A percentile compares a stretch with the other conserved stretches of the same genome.
Conservation (phyloP, 441 rosid genomes). For the Arabidopsis lyrata region DNA sequence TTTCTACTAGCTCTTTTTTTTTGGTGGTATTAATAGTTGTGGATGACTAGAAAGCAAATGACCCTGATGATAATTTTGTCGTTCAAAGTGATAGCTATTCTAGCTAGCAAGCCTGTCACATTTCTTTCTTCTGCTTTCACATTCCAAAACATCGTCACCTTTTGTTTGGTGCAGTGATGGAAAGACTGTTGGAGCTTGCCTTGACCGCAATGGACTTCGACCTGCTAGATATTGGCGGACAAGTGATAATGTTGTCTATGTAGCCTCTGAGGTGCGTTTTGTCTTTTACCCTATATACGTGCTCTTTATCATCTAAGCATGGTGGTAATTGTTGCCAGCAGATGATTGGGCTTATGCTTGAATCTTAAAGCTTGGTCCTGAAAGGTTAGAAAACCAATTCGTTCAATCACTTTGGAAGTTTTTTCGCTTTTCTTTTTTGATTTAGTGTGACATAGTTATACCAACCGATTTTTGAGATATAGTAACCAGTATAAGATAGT, state of each 20-base stretch:
- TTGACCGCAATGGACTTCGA: constrained; percentile 99
- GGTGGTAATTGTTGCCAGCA: constrained; percentile 38
- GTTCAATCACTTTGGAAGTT: constrained; percentile 20
- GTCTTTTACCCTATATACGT: constrained; percentile 41
- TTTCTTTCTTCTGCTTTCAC: constrained; percentile 42
- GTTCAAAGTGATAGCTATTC: constrained; percentile 19
- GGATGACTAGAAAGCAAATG: constrained; percentile 28
- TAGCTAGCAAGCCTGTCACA: constrained; percentile 40
- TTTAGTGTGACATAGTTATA: constrained; percentile 15
- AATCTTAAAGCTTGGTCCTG: constrained; percentile 40
- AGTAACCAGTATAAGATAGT: constrained; percentile 17
- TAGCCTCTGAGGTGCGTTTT: constrained; percentile 96
- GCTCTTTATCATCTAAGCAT: constrained; percentile 35
- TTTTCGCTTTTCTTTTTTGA: constrained; percentile 14
- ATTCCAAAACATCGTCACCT: constrained; percentile 43
- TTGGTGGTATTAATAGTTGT: constrained; percentile 14
- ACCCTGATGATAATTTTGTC: constrained; percentile 23
- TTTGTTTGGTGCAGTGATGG: constrained; percentile 85
- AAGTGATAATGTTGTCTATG: constrained; percentile 93
- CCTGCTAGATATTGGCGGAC: constrained; percentile 99
- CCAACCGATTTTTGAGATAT: constrained; percentile 20
- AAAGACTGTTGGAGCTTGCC: constrained; percentile 98
- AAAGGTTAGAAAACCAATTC: constrained; percentile 41
- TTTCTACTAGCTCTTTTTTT: constrained; percentile 16
- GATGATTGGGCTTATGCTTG: constrained; percentile 39